phyloP scores from a whole-genome alignment of 139 green algal genomes.

The Chlamydomonas eustigma region DNA sequence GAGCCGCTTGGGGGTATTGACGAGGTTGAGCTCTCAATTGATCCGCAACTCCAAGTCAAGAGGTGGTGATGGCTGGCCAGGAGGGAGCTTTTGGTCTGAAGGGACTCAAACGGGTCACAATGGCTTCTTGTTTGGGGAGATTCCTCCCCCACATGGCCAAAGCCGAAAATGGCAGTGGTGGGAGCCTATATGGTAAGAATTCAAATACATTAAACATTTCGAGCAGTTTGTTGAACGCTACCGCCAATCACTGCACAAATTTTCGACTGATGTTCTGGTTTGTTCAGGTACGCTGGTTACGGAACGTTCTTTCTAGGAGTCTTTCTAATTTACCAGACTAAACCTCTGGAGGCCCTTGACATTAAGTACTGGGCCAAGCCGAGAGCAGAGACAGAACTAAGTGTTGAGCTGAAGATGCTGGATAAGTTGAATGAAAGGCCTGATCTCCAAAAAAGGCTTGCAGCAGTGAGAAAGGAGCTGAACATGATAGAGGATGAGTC shows the following conservation, averaged over 20 bases:
- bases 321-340: constrained; percentile 38
- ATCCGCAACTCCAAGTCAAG: background rate
- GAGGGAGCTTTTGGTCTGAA: constrained; percentile 66
- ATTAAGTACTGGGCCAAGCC: constrained; percentile 46
- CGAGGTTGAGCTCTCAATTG: constrained; percentile 3
- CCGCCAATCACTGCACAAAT: background rate
- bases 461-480: constrained; percentile 30
- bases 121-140: constrained; percentile 81
- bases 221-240: too few species aligned
- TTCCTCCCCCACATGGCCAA: constrained; percentile 65
- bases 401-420: constrained; percentile 38
- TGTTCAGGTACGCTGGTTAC: constrained; percentile 34
- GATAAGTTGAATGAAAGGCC: constrained; percentile 36
- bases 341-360: constrained; percentile 41
- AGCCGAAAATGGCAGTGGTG: constrained; percentile 74
- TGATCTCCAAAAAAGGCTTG: constrained; percentile 28
- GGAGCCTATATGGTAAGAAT: constrained; percentile 78
- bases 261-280: background rate
- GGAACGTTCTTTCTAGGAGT: constrained; percentile 26
- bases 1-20: background rate
- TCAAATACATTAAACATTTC: too few species aligned
- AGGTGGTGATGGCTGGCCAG: constrained; percentile 31
- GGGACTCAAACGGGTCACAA: constrained; percentile 64
- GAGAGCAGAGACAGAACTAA: constrained; percentile 28
- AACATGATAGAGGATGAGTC: constrained; percentile 45